Evolutionary conservation across 768 basidiomycete species (phyloP), one percentile per base, ranked within the genome.

Genomic region (Kwoniella sp.): DNA sequence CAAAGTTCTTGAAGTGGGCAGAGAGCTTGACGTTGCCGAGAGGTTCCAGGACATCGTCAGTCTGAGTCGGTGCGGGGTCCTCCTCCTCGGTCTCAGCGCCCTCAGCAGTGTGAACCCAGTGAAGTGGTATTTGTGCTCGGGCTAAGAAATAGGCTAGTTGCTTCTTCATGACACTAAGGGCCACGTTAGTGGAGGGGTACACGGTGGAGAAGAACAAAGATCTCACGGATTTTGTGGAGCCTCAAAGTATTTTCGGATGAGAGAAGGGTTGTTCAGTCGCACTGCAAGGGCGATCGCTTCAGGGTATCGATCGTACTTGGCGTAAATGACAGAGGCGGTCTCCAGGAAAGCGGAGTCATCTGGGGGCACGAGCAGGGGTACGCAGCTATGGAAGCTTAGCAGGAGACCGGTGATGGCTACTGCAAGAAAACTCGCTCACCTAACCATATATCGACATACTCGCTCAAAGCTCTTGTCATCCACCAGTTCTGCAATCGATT

Each of bases 361-460:
- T 22, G 91, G 91, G 37, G 91, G 88, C 0, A 88, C 86, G 4
- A 99, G 81, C 39, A 96, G 81, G 65, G 84, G 86, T 5, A 96
- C 88, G 62, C 90, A 93, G 70, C 88, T 76, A 52, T 33, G 8
- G 14, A 38, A 14, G 14, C 11, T 44, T 84, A 56, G 14, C 33
- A 46, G 31, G n/a, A 59, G 23, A 5, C 22, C 46, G 28, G 11
- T n/a, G 12, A 10, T 33, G 41, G 29, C 28, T 17, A 31, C 28
- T 19, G 39, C 25, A 43, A 3, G 11, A 37, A 15, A 38, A 22
- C 10, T 20, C 23, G 77, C 83, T 61, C 62, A 88, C 87, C 86
- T 82, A 70, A 93, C 84, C 89, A 98, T 96, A 73, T 99, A 99
- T 43, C 87, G 83, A 63, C 91, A 93, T 5, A 99, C 92, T 44